Evolutionary conservation across 257 asterid species (phyloP).

Genomic region (Osmanthus fragrans): DNA sequence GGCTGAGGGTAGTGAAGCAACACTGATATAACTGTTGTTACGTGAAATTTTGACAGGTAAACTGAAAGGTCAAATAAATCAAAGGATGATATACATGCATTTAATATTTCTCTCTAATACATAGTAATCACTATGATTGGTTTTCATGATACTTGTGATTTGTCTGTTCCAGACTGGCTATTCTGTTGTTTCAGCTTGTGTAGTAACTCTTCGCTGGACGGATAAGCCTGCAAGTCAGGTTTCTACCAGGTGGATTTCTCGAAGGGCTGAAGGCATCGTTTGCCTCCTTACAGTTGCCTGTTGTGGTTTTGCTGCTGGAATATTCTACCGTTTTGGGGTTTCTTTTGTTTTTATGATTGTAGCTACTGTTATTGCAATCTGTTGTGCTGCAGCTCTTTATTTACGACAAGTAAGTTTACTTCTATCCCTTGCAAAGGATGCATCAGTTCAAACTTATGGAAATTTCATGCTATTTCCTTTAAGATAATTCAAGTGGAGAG

Average conservation of each 20-base stretch:
- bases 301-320: constrained; percentile 81
- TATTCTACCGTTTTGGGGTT: constrained; percentile 65
- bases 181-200: constrained; percentile 96
- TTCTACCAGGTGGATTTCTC: constrained; percentile 46
- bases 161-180: constrained; percentile 79
- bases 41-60: neutral
- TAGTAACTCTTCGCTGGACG: constrained; percentile 79
- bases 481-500: neutral
- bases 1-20: neutral
- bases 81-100: neutral
- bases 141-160: neutral
- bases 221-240: constrained; percentile 45
- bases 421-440: neutral
- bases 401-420: constrained; percentile 66
- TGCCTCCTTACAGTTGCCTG: constrained; percentile 66
- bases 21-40: neutral
- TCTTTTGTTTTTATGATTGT: constrained; percentile 56
- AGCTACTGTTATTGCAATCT: constrained; percentile 53
- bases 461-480: neutral
- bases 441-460: neutral
- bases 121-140: neutral
- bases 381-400: constrained; percentile 58
- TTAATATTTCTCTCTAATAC: neutral
- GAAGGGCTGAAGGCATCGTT: constrained; percentile 65
- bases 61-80: neutral